A percentile compares a stretch with the other conserved stretches of the same genome.
Evolutionary conservation across 2,329 filamentous ascomycete genomes (phyloP).

Genomic region (Zymoseptoria crescenta): DNA sequence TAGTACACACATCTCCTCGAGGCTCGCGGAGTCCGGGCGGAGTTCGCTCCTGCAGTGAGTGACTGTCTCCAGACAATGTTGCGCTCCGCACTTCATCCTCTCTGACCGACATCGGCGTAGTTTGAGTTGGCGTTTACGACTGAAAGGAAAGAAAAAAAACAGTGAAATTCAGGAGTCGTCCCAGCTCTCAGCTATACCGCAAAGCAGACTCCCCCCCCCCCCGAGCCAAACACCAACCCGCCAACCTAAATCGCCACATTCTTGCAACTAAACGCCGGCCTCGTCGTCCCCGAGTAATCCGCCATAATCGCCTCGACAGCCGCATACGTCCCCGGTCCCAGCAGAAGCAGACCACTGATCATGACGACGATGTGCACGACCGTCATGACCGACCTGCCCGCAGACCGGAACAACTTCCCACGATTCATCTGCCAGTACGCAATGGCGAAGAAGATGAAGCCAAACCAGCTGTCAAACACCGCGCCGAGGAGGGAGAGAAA

Average conservation of each 20-base stretch:
- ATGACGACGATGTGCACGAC: constrained; percentile 41
- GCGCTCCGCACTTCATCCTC: too few species aligned
- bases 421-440: constrained; percentile 42
- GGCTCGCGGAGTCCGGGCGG: too few species aligned
- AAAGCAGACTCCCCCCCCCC: too few species aligned
- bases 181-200: too few species aligned
- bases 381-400: constrained; percentile 35
- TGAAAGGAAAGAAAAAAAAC: too few species aligned
- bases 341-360: constrained; percentile 40
- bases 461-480: constrained; percentile 45
- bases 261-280: constrained; percentile 44
- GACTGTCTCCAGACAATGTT: too few species aligned
- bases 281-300: constrained; percentile 39
- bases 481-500: constrained; percentile 43
- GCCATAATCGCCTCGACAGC: constrained; percentile 46
- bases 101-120: too few species aligned
- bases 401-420: constrained; percentile 33
- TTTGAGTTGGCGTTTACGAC: too few species aligned
- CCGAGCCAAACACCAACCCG: too few species aligned
- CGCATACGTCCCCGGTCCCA: constrained; percentile 47
- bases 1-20: too few species aligned
- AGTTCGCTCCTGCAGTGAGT: too few species aligned
- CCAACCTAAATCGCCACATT: constrained; percentile 44
- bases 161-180: too few species aligned
- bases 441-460: constrained; percentile 45